Evolutionary conservation across 805 yeast species (phyloP).

Genomic region (Wickerhamiella dianesei): DNA sequence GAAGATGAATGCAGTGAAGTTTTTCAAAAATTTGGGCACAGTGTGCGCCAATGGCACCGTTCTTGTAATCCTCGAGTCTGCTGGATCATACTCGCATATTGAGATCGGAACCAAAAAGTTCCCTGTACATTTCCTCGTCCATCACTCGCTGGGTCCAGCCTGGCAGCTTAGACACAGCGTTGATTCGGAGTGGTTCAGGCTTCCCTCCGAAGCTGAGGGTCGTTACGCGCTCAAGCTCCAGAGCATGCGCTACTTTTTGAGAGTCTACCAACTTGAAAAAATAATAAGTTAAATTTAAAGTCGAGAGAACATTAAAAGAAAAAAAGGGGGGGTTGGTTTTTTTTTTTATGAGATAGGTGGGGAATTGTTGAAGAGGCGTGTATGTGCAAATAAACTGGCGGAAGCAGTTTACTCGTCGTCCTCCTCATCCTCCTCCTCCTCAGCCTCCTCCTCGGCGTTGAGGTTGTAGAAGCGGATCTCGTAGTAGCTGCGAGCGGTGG

Average conservation of each 20-base stretch:
- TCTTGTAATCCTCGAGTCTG: slow-evolving; percentile 67
- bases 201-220: slow-evolving; percentile 27
- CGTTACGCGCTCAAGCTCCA: slow-evolving; percentile 60
- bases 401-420: slow-evolving; percentile 17
- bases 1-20: slow-evolving; percentile 42
- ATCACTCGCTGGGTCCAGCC: slow-evolving; percentile 49
- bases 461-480: slow-evolving; percentile 98
- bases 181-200: slow-evolving; percentile 75
- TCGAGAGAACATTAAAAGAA: neutral
- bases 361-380: slow-evolving; percentile 1
- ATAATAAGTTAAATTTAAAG: slow-evolving; percentile 3
- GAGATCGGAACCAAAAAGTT: slow-evolving; percentile 61
- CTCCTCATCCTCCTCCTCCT: slow-evolving; percentile 59
- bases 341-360: too few species aligned
- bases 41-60: slow-evolving; percentile 44
- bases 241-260: slow-evolving; percentile 75
- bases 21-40: slow-evolving; percentile 40
- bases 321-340: slow-evolving; percentile 1
- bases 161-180: slow-evolving; percentile 56
- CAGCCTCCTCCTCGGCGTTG: slow-evolving; percentile 90
- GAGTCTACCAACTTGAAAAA: slow-evolving; percentile 43
- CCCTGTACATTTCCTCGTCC: slow-evolving; percentile 71
- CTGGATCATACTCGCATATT: slow-evolving; percentile 78
- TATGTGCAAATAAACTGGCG: neutral
- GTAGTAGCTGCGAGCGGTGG: slow-evolving; percentile 90